These are phyloP conservation scores for Candida vartiovaarae DNA, from an alignment of 805 yeast genomes.

Conservation along the genomic window DNA sequence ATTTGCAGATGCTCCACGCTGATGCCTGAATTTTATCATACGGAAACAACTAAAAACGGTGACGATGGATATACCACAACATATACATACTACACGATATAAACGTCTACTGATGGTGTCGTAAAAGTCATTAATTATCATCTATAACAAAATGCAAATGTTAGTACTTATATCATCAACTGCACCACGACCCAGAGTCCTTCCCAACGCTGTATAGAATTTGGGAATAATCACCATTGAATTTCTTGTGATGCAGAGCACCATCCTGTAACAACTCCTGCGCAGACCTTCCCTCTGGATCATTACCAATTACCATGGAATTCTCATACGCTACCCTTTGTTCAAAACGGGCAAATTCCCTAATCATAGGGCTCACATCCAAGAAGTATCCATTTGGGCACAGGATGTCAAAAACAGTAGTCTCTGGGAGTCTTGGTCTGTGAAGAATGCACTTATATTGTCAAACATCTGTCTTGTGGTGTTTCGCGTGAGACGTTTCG, in stretches of 20 bases:
- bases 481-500: conserved; percentile 13
- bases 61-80: neutral
- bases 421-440: conserved; percentile 3
- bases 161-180: neutral
- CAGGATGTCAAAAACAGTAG: conserved; percentile 11
- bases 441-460: conserved; percentile 3
- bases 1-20: neutral
- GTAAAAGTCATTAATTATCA: neutral
- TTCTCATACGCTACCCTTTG: conserved; percentile 1
- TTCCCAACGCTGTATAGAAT: neutral
- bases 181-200: neutral
- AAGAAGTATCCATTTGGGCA: conserved; percentile 6
- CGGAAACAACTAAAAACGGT: too few species aligned
- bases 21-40: too few species aligned
- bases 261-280: neutral
- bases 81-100: neutral
- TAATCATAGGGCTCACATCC: conserved; percentile 20
- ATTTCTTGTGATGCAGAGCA: neutral
- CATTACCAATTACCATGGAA: neutral
- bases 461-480: conserved; percentile 5
- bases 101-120: neutral
- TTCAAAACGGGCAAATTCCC: conserved; percentile 20
- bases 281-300: neutral
- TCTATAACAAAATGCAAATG: neutral
- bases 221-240: neutral